Evolutionary conservation across 73 alveolate species (phyloP), one percentile per base, ranked within the genome.

Genomic region (Diophrys sp.): DNA sequence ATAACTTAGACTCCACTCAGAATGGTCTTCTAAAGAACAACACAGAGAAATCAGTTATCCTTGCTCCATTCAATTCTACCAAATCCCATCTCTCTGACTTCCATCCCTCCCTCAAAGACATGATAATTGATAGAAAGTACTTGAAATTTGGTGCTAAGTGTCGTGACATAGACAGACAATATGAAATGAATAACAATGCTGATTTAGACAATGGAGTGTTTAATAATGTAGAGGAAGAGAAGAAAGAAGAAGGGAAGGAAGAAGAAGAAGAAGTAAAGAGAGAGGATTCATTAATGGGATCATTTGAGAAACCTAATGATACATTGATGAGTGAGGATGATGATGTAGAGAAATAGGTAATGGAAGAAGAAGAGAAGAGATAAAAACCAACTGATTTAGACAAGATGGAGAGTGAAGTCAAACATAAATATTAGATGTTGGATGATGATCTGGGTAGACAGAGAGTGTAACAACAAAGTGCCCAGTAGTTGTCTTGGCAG

Each of bases 201-300:
- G 98, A 94, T 66, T 87, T 94, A 1, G 98, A 94, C 73, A 94
- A 94, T 73, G 98, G 98, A 0, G 97, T 94, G 33, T 87, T 54
- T 69, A 71, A 71, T 33, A 30, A 55, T 34, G 29, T 71, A 25
- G 79, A 30, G 33, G n/a, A 71, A 26, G 67, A 29, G 23, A 67
- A 71, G 31, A 67, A 71, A 71, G 79, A 71, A 26, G 32, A 71
- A 31, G 32, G 32, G 32, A 33, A 71, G 32, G 69, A 71, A 2
- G 79, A 71, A 29, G 33, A 71, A 29, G 23, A 29, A 24, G 32
- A 29, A 28, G 1, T 11, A 44, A 18, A 44, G n/a, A 5, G n/a
- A 44, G 62, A 44, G 62, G 62, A 44, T 44, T 44, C 62, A 11
- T 18, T 44, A 11, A 18, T 44, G n/a, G 62, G 62, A 18, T 44